Evolutionary conservation across 2,329 filamentous ascomycete genomes (phyloP), one percentile per base, ranked within the genome.

Genomic region (Paracamarosporium sp.): DNA sequence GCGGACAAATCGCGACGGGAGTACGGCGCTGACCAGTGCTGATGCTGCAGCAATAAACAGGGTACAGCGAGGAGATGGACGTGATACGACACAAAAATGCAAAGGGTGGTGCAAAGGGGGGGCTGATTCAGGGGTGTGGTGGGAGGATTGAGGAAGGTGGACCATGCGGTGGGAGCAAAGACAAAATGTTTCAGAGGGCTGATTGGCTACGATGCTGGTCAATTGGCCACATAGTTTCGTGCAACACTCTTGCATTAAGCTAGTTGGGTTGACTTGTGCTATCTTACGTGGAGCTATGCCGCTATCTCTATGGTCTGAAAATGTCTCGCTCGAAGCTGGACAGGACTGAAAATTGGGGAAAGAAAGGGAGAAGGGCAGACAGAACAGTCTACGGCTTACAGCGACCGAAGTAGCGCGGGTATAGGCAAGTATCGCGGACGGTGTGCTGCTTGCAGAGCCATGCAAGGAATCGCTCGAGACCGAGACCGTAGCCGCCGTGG

Each of bases 401-500:
- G 59, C 90, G 85, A 50, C 89, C 89, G 84, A 92, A 92, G 80
- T 91, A 93, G 58, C 90, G 86, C 62, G 90, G 90, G 74, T 93
- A 93, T 80, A 93, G 77, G 78, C 89, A 91, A 67, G 87, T 87
- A 71, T 89, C 87, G 38, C 86, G 79, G 36, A 89, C 86, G 2
- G 87, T 89, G 74, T 87, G 86, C 66, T 86, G 84, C 65, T 85
- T 86, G 75, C 86, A 89, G 73, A 89, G 75, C 87, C 87, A 89
- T 46, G 87, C 87, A 48, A 89, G 78, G 80, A 89, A 89, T 45
- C 94, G 88, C 83, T 98, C 94, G 50, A 97, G 85, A 67, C 95
- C 95, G 47, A 99, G 84, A 52, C 94, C 94, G 77, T 97, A 98
- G 54, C 94, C 93, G 62, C 93, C 93, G 79, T 98, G 94, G 27